Evolutionary conservation across 2,329 filamentous ascomycete genomes (phyloP).

Genomic region (Camillea tinctor): DNA sequence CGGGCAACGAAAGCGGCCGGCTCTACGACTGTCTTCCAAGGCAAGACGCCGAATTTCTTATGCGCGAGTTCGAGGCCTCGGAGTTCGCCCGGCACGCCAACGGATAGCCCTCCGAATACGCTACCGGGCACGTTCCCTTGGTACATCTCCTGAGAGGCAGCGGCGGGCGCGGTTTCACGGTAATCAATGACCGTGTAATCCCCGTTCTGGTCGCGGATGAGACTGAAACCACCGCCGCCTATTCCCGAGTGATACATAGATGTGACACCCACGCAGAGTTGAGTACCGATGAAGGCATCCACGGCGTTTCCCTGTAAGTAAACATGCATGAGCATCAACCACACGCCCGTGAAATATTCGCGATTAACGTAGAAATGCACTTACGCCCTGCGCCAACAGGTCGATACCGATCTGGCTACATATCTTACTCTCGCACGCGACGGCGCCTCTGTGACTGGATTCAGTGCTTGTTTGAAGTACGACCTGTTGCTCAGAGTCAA

Average conservation of each 20-base stretch:
- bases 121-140: slow-evolving; percentile 65
- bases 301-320: slow-evolving; percentile 65
- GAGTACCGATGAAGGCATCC: slow-evolving; percentile 72
- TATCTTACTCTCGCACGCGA: slow-evolving; percentile 32
- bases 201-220: slow-evolving; percentile 70
- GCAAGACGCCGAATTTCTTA: slow-evolving; percentile 63
- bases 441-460: slow-evolving; percentile 25
- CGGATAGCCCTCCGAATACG: slow-evolving; percentile 69
- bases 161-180: slow-evolving; percentile 80
- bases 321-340: not conserved
- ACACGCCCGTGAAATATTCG: not conserved
- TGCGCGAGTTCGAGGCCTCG: slow-evolving; percentile 80
- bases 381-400: slow-evolving; percentile 29
- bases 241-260: slow-evolving; percentile 81
- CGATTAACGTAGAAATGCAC: slow-evolving; percentile 7
- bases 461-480: slow-evolving; percentile 14
- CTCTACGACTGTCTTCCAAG: slow-evolving; percentile 70
- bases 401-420: slow-evolving; percentile 36
- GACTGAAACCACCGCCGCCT: slow-evolving; percentile 86
- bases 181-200: slow-evolving; percentile 87
- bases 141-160: slow-evolving; percentile 84
- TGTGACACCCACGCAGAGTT: slow-evolving; percentile 73
- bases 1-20: slow-evolving; percentile 74
- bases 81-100: slow-evolving; percentile 71
- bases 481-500: slow-evolving; percentile 18